phyloP scores from a whole-genome alignment of 169 alveolate genomes.

The Plasmodium billcollinsi region DNA sequence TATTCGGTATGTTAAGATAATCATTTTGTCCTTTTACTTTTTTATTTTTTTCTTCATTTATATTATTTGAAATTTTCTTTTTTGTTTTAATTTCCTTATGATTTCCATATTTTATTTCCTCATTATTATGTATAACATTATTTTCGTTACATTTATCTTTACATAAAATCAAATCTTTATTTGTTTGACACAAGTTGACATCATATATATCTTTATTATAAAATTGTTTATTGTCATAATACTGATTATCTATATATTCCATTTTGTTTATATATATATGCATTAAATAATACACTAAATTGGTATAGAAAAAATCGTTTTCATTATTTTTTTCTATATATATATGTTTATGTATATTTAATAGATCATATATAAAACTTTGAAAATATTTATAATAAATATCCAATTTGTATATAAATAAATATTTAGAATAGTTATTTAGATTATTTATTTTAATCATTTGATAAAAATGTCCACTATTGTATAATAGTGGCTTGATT shows the following conservation, averaged over 20 bases:
- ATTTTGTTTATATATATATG: constrained; percentile 43
- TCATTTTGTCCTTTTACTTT: constrained; percentile 26
- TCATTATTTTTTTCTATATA: constrained; percentile 60
- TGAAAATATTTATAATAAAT: constrained; percentile 55
- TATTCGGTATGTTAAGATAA: not conserved
- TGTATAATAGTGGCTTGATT: constrained; percentile 28
- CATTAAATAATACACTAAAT: constrained; percentile 38
- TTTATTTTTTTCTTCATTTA: not conserved
- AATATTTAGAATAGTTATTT: constrained; percentile 34
- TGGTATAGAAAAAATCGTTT: constrained; percentile 33
- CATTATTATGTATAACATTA: not conserved
- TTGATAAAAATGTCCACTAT: constrained; percentile 44
- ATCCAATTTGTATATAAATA: constrained; percentile 41
- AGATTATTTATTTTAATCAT: constrained; percentile 35
- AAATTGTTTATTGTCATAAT: not conserved
- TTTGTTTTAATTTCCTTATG: not conserved
- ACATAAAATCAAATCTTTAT: not conserved
- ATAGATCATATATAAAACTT: constrained; percentile 50
- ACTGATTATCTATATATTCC: constrained; percentile 6
- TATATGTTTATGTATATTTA: constrained; percentile 43
- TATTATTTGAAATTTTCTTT: not conserved
- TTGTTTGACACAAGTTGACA: not conserved
- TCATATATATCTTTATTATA: not conserved
- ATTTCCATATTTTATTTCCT: not conserved
- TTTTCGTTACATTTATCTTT: not conserved